Evolutionary conservation across 2,329 filamentous ascomycete genomes (phyloP).

Genomic region (Colletotrichum sp.): DNA sequence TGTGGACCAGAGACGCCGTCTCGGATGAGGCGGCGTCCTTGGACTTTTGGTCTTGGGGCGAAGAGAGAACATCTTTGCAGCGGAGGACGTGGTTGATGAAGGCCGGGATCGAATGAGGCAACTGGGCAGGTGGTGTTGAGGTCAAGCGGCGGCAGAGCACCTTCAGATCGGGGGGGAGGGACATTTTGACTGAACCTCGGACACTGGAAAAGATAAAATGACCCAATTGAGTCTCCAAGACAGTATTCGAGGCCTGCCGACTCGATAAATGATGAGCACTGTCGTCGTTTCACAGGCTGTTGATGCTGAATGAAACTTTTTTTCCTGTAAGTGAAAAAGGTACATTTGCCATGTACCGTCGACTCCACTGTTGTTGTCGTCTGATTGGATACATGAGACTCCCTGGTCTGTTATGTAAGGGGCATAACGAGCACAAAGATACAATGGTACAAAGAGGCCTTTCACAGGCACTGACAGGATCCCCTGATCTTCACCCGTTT

Average conservation of each 20-base stretch:
- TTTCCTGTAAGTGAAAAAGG: constrained; percentile 21
- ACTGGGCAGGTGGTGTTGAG: constrained; percentile 72
- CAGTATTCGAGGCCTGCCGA: background rate
- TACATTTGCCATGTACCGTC: background rate
- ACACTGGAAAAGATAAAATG: background rate
- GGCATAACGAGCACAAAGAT: background rate
- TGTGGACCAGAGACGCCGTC: constrained; percentile 74
- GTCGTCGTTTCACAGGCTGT: background rate
- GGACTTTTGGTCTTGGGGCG: constrained; percentile 61
- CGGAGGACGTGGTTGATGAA: constrained; percentile 66
- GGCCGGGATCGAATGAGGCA: constrained; percentile 74
- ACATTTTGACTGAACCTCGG: constrained; percentile 27
- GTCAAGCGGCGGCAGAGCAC: constrained; percentile 74
- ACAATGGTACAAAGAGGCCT: background rate
- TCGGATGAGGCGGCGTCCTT: constrained; percentile 67
- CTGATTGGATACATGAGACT: background rate
- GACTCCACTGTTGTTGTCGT: background rate
- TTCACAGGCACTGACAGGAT: background rate
- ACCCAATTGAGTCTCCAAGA: background rate
- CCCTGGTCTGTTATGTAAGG: background rate
- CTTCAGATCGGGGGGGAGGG: constrained; percentile 62
- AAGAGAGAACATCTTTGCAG: constrained; percentile 66
- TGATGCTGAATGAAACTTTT: constrained; percentile 21
- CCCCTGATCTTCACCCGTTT: background rate
- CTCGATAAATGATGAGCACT: background rate